phyloP scores from a whole-genome alignment of 768 basidiomycete species.

The Chiua virens region DNA sequence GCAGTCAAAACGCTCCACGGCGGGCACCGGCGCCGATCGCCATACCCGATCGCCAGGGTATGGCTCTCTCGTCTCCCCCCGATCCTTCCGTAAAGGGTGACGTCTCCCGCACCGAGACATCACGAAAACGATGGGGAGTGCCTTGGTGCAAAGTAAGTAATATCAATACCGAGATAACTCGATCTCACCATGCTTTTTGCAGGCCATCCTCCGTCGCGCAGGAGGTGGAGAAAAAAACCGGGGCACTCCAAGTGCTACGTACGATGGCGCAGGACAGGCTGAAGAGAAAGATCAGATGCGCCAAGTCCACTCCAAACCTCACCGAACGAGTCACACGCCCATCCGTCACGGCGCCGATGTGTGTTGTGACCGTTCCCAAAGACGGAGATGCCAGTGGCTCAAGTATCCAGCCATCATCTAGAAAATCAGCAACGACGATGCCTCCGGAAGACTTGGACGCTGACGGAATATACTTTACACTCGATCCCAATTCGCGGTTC shows the following conservation, averaged over 20 bases:
- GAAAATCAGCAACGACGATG: background rate
- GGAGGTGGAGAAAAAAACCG: constrained; percentile 8
- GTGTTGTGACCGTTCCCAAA: background rate
- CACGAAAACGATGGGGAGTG: constrained; percentile 18
- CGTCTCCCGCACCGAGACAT: background rate
- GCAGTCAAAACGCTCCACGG: background rate
- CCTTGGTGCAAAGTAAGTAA: constrained; percentile 20
- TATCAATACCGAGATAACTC: no score
- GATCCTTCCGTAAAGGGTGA: constrained; percentile 1
- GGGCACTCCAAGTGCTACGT: constrained; percentile 6
- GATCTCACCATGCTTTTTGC: background rate
- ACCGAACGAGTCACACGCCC: background rate
- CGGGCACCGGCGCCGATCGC: constrained; percentile 11
- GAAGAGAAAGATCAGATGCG: constrained; percentile 17
- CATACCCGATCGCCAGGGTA: constrained; percentile 8
- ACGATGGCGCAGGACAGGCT: constrained; percentile 16
- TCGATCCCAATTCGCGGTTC: constrained; percentile 22
- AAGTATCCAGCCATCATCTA: background rate
- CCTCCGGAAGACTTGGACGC: constrained; percentile 15
- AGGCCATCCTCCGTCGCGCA: constrained; percentile 14
- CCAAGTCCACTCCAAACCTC: constrained; percentile 28
- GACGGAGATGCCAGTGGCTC: background rate
- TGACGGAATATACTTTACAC: constrained; percentile 29
- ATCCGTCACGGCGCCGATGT: background rate
- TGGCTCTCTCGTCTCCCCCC: background rate